Evolutionary conservation across 805 yeast species (phyloP).

Genomic region (Brettanomyces bruxellensis): DNA sequence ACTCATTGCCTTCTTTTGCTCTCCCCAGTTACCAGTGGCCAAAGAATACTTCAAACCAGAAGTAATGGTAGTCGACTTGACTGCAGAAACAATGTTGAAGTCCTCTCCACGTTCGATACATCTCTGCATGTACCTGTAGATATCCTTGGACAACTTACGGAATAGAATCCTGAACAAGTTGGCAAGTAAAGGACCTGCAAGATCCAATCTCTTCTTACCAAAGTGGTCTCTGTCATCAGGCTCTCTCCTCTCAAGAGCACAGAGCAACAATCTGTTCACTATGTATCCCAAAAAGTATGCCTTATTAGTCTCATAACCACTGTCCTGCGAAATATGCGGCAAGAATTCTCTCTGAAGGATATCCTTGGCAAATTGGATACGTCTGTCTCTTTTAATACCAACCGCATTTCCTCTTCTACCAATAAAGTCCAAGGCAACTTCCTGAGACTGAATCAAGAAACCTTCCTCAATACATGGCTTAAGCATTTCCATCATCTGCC

Average conservation of each 20-base stretch:
- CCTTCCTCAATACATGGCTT: slow-evolving; percentile 99
- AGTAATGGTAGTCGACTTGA: slow-evolving; percentile 92
- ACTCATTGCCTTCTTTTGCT: slow-evolving; percentile 98
- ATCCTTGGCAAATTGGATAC: slow-evolving; percentile 97
- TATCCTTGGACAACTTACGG: slow-evolving; percentile 92
- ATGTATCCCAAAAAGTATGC: slow-evolving; percentile 97
- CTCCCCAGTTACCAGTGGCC: slow-evolving; percentile 99
- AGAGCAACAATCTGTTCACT: slow-evolving; percentile 88
- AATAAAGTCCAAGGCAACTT: slow-evolving; percentile 94
- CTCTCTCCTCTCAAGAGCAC: slow-evolving; percentile 95
- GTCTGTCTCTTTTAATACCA: slow-evolving; percentile 94
- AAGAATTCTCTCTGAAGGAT: slow-evolving; percentile 91
- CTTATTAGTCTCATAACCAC: slow-evolving; percentile 93
- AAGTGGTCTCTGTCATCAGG: slow-evolving; percentile 99
- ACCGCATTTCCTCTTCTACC: slow-evolving; percentile 97
- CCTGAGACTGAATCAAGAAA: slow-evolving; percentile 94
- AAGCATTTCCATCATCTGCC: slow-evolving; percentile 99
- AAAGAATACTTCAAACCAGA: slow-evolving; percentile 95
- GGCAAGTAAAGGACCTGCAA: slow-evolving; percentile 97
- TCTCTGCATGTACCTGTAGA: slow-evolving; percentile 96
- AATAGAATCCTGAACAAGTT: slow-evolving; percentile 90
- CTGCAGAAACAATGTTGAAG: slow-evolving; percentile 92
- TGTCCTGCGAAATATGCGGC: slow-evolving; percentile 96
- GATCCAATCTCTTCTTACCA: slow-evolving; percentile 95
- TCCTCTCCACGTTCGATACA: slow-evolving; percentile 98